Conservation (phyloP, 73 alveolate genomes). For the Strombidium stylifer region DNA sequence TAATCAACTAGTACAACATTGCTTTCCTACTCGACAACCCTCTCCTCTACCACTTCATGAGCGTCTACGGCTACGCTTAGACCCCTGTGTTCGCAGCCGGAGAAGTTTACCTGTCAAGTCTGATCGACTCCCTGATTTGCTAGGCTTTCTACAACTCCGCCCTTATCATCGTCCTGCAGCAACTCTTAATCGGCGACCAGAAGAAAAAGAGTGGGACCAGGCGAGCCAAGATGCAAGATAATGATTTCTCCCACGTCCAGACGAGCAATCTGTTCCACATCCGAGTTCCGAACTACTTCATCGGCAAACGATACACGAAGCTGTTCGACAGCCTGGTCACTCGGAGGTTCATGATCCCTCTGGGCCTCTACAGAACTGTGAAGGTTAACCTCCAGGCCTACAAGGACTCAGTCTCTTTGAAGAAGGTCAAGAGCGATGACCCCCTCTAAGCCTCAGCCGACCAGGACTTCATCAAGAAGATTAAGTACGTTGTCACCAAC, state of each 20-base stretch:
- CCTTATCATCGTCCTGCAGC: constrained; percentile 79
- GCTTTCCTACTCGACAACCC: constrained; percentile 81
- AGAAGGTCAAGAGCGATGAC: constrained; percentile 9
- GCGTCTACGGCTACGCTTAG: constrained; percentile 74
- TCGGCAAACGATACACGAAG: constrained; percentile 55
- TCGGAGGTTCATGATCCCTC: constrained; percentile 60
- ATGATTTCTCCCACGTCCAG: constrained; percentile 49
- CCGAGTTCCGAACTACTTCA: constrained; percentile 45
- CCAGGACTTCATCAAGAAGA: constrained; percentile 11
- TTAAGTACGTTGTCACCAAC: constrained; percentile 91
- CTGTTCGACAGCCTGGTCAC: constrained; percentile 60
- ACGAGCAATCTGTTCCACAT: constrained; percentile 60
- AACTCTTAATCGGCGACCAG: constrained; percentile 85
- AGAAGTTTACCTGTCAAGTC: constrained; percentile 87
- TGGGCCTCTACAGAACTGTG: constrained; percentile 69
- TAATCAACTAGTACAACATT: constrained; percentile 82
- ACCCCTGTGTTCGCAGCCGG: constrained; percentile 97
- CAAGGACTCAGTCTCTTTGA: background rate
- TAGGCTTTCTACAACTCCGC: constrained; percentile 94
- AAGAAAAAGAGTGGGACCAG: constrained; percentile 19
- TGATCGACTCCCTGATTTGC: constrained; percentile 91
- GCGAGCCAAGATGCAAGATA: constrained; percentile 3
- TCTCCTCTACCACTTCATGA: constrained; percentile 59
- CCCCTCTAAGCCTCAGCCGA: too few relatives aligned
- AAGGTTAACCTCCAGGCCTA: constrained; percentile 1